Evolutionary conservation across 768 basidiomycete species (phyloP), one percentile per base, ranked within the genome.

Genomic region (Russula foetens): DNA sequence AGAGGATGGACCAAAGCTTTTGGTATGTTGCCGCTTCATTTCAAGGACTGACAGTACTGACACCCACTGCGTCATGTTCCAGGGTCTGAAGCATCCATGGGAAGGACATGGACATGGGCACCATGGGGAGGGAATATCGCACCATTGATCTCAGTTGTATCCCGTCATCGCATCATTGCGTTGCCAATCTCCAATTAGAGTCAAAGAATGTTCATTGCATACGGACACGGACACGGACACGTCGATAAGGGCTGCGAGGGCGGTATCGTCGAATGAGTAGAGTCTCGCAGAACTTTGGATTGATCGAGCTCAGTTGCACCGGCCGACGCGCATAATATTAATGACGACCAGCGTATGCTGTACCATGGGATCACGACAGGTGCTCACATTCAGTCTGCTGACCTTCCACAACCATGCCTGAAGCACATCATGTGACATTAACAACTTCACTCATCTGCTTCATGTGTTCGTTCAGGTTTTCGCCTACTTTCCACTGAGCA

Each of bases 31-130:
- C 39, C 49, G 14, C 45, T 28, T 41, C 11, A 7, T 19, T 26
- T 9, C 33, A 15, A 15, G 4, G 28, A 4, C 45, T 17, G n/a
- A 23, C 6, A 19, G 4, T 24, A 4, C 45, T 17, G n/a, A 23
- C 6, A 19, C 38, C 41, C 33, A 50, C 59, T 61, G 19, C 56
- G 24, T 23, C 26, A 8, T 21, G 2, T 41, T n/a, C 12, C 54
- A 75, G 75, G 74, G 74, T 35, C 57, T 68, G 54, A 71, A 71
- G 64, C 84, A 85, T 71, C 84, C 84, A 58, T 85, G 84, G 84
- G 84, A 84, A 67, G 81, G 76, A 23, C 84, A 84, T 60, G 77
- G 73, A 43, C 76, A 76, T 57, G 72, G 76, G 62, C 76, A 75
- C 26, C 74, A 75, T 58, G 76, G 74, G 44, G 75, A 69, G 38